A percentile compares a stretch with the other conserved stretches of the same genome.
Conservation (phyloP, 2,329 filamentous ascomycete species). For the Phyllosticta citribraziliensis region DNA sequence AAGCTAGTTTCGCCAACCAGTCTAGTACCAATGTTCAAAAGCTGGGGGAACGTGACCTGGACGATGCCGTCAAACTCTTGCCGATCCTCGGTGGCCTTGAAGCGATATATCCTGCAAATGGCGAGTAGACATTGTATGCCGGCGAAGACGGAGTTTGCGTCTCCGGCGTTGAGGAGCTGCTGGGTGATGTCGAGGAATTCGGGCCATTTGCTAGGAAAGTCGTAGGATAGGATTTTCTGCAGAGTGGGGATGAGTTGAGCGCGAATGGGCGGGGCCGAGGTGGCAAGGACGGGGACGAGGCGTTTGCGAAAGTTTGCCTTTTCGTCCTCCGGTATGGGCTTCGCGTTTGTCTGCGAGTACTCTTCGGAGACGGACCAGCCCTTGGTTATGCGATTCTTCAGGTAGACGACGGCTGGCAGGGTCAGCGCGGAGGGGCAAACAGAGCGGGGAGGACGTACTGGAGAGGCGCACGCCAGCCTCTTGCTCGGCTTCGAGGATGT, state of each 20-base stretch:
- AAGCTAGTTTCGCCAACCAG: slow-evolving; percentile 83
- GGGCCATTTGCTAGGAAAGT: slow-evolving; percentile 92
- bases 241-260: slow-evolving; percentile 89
- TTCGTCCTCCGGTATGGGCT: slow-evolving; percentile 76
- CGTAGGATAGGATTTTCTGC: slow-evolving; percentile 90
- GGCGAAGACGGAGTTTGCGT: slow-evolving; percentile 78
- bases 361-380: slow-evolving; percentile 78
- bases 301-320: slow-evolving; percentile 80
- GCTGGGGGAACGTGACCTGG: slow-evolving; percentile 76
- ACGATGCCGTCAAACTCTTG: slow-evolving; percentile 92
- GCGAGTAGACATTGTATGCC: slow-evolving; percentile 89
- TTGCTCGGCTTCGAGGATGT: slow-evolving; percentile 83
- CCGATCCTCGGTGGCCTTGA: slow-evolving; percentile 76
- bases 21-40: slow-evolving; percentile 78
- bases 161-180: slow-evolving; percentile 77
- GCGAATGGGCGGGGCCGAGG: slow-evolving; percentile 70
- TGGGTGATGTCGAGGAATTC: slow-evolving; percentile 88
- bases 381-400: slow-evolving; percentile 93
- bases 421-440: slow-evolving; percentile 11
- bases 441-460: slow-evolving; percentile 50
- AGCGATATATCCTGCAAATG: slow-evolving; percentile 90
- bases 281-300: slow-evolving; percentile 78
- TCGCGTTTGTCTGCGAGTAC: slow-evolving; percentile 49
- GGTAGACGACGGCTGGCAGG: slow-evolving; percentile 76
- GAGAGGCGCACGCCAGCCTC: slow-evolving; percentile 77